Base-by-base conservation (phyloP, 345 rosid genomes). In the Salix suchowensis region DNA sequence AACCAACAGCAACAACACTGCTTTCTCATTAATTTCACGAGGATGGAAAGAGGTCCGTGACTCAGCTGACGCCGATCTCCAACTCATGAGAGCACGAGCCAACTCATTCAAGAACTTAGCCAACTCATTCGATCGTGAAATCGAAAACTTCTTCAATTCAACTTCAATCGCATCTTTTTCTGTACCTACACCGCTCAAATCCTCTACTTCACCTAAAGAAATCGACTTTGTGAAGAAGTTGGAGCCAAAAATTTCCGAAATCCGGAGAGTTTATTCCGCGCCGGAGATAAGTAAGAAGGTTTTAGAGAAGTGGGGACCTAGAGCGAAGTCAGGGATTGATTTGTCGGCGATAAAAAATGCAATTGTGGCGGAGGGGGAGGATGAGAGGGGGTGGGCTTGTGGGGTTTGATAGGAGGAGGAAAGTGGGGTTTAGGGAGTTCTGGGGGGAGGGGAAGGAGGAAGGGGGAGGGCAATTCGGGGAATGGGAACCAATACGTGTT, bases 11-110 rank as follows among this genome's bases (percentile, higher is more conserved):
- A 13, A 79, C 89, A 89, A 74, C 73, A 92, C 66, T 19, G 76
- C 98, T 58, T 91, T 96, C 73, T 91, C 98, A 16, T 88, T 93
- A 76, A 73, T 95, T 1, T 90, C 98, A 15, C 91, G 83, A 83
- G 94, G 99, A 36, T 96, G 94, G 98, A 84, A 91, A 32, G 99
- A 93, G 81, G 99, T 96, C 54, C 87, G 91, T 3, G 90, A 93
- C 80, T 96, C 98, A 13, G 96, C 99, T 4, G 98, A 89, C 82
- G 99, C 98, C 68, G 98, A 96, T 82, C 81, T 96, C 76, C 97
- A 86, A 81, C 81, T 93, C 77, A 92, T 96, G 87, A 82, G 86
- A 24, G 84, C 92, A 76, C 89, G 99, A 70, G 99, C 99, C 71
- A 93, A 89, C 65, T 89, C 97, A 16, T 89, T 96, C 77, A 93